Evolutionary conservation across 2,329 filamentous ascomycete genomes (phyloP).

Genomic region (Phialocephala sp.): DNA sequence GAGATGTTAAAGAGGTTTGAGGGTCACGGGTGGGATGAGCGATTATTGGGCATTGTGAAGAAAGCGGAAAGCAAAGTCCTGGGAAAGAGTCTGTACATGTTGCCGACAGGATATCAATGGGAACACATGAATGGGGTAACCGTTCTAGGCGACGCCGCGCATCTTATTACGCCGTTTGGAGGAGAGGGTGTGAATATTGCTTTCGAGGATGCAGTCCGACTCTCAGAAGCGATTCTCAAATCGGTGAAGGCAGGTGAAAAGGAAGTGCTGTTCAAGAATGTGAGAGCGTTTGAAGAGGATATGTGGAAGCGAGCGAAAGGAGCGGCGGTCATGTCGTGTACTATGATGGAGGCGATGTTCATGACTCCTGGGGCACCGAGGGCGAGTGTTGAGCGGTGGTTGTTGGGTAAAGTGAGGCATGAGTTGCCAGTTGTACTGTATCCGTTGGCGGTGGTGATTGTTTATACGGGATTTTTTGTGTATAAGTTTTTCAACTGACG

Average conservation of each 20-base stretch:
- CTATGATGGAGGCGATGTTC: conserved; percentile 25
- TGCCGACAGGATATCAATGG: conserved; percentile 31
- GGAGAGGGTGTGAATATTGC: conserved; percentile 50
- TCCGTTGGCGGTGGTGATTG: neutral
- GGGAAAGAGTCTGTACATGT: conserved; percentile 33
- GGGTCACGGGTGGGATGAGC: conserved; percentile 35
- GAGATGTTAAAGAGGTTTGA: conserved; percentile 32
- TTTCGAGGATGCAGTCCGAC: conserved; percentile 47
- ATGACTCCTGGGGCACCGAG: conserved; percentile 25
- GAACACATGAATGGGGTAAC: conserved; percentile 46
- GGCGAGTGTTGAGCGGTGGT: conserved; percentile 23
- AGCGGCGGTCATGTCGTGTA: conserved; percentile 18
- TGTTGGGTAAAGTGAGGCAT: conserved; percentile 19
- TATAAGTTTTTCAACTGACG: neutral
- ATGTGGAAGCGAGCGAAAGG: conserved; percentile 38
- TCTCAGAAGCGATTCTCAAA: conserved; percentile 47
- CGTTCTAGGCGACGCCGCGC: conserved; percentile 55
- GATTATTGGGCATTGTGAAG: conserved; percentile 37
- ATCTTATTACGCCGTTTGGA: conserved; percentile 53
- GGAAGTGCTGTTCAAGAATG: conserved; percentile 9
- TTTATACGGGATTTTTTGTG: neutral
- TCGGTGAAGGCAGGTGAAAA: neutral
- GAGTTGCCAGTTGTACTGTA: conserved; percentile 11
- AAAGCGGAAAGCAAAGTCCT: conserved; percentile 37
- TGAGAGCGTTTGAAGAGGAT: conserved; percentile 22